These are phyloP conservation scores for Diplocarpon mali DNA, from an alignment of 2,329 filamentous ascomycete species.

Conservation along the genomic window DNA sequence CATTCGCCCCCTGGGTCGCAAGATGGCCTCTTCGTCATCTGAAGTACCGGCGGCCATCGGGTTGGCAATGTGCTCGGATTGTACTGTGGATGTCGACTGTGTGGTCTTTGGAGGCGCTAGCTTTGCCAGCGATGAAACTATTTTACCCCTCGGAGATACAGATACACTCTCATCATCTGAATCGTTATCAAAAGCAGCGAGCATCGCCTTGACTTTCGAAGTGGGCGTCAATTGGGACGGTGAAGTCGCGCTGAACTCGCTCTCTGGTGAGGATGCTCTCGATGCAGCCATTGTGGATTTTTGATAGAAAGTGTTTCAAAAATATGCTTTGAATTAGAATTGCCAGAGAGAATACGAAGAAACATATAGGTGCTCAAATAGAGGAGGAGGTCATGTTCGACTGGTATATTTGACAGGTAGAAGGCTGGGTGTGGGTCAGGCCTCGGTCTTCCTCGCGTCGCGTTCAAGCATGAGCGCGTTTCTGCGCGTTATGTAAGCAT, in stretches of 20 bases:
- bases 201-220: constrained; percentile 43
- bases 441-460: too few species aligned
- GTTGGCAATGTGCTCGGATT: neutral
- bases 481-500: neutral
- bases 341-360: neutral
- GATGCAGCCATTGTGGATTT: constrained; percentile 36
- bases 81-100: constrained; percentile 2
- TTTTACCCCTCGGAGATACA: constrained; percentile 16
- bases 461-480: neutral
- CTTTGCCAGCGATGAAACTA: constrained; percentile 10
- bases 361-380: too few species aligned
- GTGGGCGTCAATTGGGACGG: constrained; percentile 35
- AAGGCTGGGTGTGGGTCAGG: neutral
- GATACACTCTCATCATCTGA: constrained; percentile 30
- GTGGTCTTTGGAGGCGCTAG: constrained; percentile 7
- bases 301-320: neutral
- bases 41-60: constrained; percentile 6
- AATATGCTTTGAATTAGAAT: neutral
- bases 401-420: neutral
- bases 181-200: constrained; percentile 40
- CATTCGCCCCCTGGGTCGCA: constrained; percentile 50
- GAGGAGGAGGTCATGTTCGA: constrained; percentile 5
- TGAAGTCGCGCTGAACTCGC: constrained; percentile 34
- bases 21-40: constrained; percentile 37
- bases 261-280: constrained; percentile 35